Evolutionary conservation across 306 rosid genomes (phyloP), one percentile per base, ranked within the genome.

Genomic region (Hylodesmum podocarpum): DNA sequence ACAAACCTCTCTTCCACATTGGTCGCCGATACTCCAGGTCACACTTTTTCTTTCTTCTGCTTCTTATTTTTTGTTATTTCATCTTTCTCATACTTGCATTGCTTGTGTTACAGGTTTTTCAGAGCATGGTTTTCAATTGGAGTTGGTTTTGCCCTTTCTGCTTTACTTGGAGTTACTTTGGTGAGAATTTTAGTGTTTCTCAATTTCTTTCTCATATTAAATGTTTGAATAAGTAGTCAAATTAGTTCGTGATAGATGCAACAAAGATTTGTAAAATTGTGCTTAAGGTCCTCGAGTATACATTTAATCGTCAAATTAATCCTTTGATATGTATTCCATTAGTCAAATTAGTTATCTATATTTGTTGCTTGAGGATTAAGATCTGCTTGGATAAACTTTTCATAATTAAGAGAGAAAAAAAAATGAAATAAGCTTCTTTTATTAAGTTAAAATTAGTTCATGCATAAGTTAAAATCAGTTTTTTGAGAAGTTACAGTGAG

Each of bases 101-200:
- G 14, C 2, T 44, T 19, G 6, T 40, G 16, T 46, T 71, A 4
- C 68, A 87, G 91, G 87, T 9, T 29, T 63, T 79, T 87, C 33
- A 80, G 71, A 33, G 65, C 59, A 0, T 92, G 97, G 97, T 92
- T 87, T 78, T 85, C 91, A 47, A 44, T 87, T 51, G 91, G 96
- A 59, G 83, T 82, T 61, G 96, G 91, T 25, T 88, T 87, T 76
- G 66, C 88, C 62, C 77, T 91, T 47, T 71, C 89, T 71, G 87
- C 90, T 18, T 68, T 88, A 29, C 47, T 89, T 57, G 90, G 82
- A 53, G 82, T 82, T 72, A 77, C 84, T 57, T 14, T 84, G 83
- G 84, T 91, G n/a, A 31, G 9, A 41, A 24, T 21, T 69, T 46
- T 14, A 3, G 43, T 47, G 11, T 31, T 39, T 25, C 40, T 40